phyloP scores from a whole-genome alignment of 306 rosid genomes.

The Cyclanthera cordifolia region DNA sequence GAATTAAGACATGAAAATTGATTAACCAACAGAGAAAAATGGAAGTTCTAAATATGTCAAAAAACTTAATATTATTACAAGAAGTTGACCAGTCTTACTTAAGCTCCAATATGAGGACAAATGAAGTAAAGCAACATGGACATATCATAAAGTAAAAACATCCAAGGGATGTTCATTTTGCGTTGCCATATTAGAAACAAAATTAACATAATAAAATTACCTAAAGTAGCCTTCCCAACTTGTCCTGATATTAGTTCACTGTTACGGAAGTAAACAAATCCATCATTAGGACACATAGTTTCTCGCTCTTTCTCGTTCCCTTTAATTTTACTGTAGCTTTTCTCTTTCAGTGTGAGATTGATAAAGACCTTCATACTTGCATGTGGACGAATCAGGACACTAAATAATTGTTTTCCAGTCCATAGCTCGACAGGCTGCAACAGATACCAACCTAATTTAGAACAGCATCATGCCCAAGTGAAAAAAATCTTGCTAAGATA shows the following conservation, averaged over 20 bases:
- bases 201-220: conserved; percentile 30
- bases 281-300: conserved; percentile 81
- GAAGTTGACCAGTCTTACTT: not conserved
- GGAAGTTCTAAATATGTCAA: not conserved
- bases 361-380: conserved; percentile 67
- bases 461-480: not conserved
- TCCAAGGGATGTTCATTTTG: not conserved
- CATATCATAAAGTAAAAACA: not conserved
- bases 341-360: conserved; percentile 75
- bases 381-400: conserved; percentile 68
- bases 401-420: conserved; percentile 94
- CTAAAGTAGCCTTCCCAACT: conserved; percentile 91
- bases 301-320: conserved; percentile 40
- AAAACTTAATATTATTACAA: conserved; percentile 5
- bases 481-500: not conserved
- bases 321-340: conserved; percentile 42
- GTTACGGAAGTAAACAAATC: conserved; percentile 79
- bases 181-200: not conserved
- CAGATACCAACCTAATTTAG: not conserved
- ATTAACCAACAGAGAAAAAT: not conserved
- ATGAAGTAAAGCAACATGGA: not conserved
- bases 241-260: conserved; percentile 94
- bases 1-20: not conserved
- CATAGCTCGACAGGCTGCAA: conserved; percentile 92
- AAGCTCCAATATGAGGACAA: not conserved